Evolutionary conservation across 2,329 filamentous ascomycete species (phyloP), one percentile per base, ranked within the genome.

Genomic region (Metarhizium robertsii): DNA sequence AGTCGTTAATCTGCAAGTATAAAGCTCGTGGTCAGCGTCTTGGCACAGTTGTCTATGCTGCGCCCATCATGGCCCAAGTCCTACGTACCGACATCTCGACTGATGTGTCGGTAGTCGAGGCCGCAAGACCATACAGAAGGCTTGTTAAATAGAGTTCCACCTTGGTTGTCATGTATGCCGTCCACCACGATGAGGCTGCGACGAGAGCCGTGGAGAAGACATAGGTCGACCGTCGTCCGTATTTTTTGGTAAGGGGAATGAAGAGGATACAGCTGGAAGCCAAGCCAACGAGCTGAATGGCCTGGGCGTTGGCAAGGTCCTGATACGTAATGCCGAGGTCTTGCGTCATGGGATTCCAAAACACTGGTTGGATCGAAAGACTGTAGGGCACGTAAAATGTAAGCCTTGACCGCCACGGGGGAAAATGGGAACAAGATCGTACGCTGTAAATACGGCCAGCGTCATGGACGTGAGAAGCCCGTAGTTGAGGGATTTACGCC

Each of bases 21-120:
- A 10, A 40, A 11, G 6, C 10, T 3, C 36, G 36, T 40, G 36
- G 14, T 10, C 6, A 40, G 14, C 10, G 2, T 14, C 10, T 14
- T 11, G 36, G 14, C 10, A 38, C 36, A 40, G 14, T 7, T 10
- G 36, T 10, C 2, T 1, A 40, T 14, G 36, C 36, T 40, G 36
- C 10, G 6, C 2, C 2, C 2, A 11, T 11, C 10, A 40, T 25
- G 25, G 25, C 25, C 25, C 25, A 14, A 11, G 18, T 7, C 14
- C 1, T 2, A 43, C 61, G 58, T 6, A 67, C 66, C 1, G 69
- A 74, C 59, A 75, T 73, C 48, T 73, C 69, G 0, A 66, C 66
- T 14, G 69, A 66, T 1, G 69, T 67, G 48, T 74, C 71, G n/a
- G 73, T 73, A 1, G 69, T 67, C 2, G 71, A 68, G 4, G 69